phyloP scores from a whole-genome alignment of 768 basidiomycete species.

The Collybiopsis luxurians region DNA sequence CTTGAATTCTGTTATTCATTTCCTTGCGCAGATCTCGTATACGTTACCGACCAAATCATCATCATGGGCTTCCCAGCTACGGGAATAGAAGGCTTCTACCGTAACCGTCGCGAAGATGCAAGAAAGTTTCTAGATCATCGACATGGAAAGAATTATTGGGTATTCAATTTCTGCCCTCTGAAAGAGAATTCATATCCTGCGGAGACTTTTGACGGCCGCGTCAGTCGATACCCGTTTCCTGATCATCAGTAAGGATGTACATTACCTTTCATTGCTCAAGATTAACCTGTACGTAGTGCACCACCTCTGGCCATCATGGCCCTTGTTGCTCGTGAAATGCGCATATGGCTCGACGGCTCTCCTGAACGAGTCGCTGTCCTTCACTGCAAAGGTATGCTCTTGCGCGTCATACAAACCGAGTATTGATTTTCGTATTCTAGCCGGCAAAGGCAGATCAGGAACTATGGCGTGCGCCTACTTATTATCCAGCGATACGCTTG shows the following conservation, averaged over 20 bases:
- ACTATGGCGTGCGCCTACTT: slow-evolving; percentile 84
- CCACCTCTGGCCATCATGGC: slow-evolving; percentile 77
- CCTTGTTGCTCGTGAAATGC: slow-evolving; percentile 72
- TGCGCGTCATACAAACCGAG: slow-evolving; percentile 1
- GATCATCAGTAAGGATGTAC: slow-evolving; percentile 72
- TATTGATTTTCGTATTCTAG: slow-evolving; percentile 30
- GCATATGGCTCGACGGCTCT: slow-evolving; percentile 64
- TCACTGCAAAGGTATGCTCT: slow-evolving; percentile 74
- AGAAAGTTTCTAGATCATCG: slow-evolving; percentile 70
- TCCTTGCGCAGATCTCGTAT: slow-evolving; percentile 46
- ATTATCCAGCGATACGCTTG: slow-evolving; percentile 50
- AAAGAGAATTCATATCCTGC: slow-evolving; percentile 79
- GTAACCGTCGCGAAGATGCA: slow-evolving; percentile 76
- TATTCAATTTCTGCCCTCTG: slow-evolving; percentile 86
- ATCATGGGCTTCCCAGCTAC: slow-evolving; percentile 84
- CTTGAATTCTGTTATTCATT: neutral
- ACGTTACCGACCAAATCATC: slow-evolving; percentile 72
- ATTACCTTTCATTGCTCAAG: neutral
- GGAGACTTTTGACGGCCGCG: slow-evolving; percentile 64
- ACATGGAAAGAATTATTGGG: slow-evolving; percentile 78
- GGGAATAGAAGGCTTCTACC: slow-evolving; percentile 76
- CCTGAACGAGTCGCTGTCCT: slow-evolving; percentile 72
- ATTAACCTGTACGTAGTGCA: slow-evolving; percentile 38
- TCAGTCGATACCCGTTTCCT: slow-evolving; percentile 85
- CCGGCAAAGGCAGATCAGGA: slow-evolving; percentile 83